Percentiles rank a stretch among this genome's conserved stretches.
phyloP scores from a whole-genome alignment of 2,329 filamentous ascomycete genomes.

The Diatrype stigma region DNA sequence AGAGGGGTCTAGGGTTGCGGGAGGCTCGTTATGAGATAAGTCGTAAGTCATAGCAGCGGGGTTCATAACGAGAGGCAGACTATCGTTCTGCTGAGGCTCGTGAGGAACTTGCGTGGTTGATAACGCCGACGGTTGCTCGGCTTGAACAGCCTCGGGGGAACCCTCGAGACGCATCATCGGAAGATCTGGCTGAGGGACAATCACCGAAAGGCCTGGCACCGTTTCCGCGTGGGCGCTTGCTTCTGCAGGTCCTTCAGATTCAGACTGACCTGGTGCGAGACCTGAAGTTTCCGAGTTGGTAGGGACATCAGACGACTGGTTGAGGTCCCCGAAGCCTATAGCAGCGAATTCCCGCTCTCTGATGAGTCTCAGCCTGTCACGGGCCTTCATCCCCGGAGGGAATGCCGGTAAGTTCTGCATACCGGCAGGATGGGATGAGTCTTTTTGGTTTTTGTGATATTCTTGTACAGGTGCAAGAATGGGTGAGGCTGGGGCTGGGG shows the following conservation, averaged over 20 bases:
- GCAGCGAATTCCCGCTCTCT: slow-evolving; percentile 17
- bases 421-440: slow-evolving; percentile 4
- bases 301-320: neutral
- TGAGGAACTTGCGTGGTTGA: neutral
- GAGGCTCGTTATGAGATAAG: slow-evolving; percentile 20
- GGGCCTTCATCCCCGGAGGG: slow-evolving; percentile 13
- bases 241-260: neutral
- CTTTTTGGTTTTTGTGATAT: neutral
- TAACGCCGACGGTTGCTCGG: neutral
- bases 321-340: neutral
- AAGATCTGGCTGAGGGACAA: slow-evolving; percentile 1
- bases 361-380: slow-evolving; percentile 20
- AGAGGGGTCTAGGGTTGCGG: slow-evolving; percentile 25
- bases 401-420: slow-evolving; percentile 17
- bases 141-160: neutral
- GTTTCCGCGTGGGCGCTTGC: neutral
- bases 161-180: neutral
- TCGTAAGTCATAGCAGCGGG: slow-evolving; percentile 9
- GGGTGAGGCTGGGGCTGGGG: neutral
- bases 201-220: slow-evolving; percentile 3
- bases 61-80: slow-evolving; percentile 1
- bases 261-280: neutral
- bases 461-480: too few species aligned
- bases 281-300: neutral
- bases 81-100: neutral